Evolutionary conservation across 768 basidiomycete species (phyloP).

Genomic region (Myochromella boudieri): DNA sequence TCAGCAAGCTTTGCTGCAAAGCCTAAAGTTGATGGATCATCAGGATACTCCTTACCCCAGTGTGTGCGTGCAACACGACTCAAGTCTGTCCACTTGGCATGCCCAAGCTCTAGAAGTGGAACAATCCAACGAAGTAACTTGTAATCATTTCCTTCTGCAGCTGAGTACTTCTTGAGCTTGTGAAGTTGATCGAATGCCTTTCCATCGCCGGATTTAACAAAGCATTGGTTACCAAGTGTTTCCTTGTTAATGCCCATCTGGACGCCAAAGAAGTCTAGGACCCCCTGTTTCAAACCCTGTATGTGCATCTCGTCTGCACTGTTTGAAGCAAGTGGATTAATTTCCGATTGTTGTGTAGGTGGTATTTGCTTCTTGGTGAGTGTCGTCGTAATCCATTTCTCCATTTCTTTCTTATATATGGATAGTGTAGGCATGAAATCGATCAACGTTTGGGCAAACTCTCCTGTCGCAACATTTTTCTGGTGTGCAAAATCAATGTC

Average conservation of each 20-base stretch:
- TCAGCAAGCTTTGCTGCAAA: conserved; percentile 15
- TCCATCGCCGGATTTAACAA: conserved; percentile 19
- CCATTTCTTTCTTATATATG: conserved; percentile 6
- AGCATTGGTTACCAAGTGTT: conserved; percentile 11
- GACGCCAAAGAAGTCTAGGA: conserved; percentile 17
- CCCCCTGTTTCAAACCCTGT: conserved; percentile 18
- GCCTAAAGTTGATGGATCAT: conserved; percentile 19
- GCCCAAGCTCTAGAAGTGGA: conserved; percentile 29
- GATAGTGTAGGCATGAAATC: conserved; percentile 14
- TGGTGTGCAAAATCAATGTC: conserved; percentile 17
- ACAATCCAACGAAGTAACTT: conserved; percentile 20
- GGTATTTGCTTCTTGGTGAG: conserved; percentile 15
- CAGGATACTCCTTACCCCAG: conserved; percentile 17
- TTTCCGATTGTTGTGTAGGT: conserved; percentile 4
- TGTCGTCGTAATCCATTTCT: conserved; percentile 1
- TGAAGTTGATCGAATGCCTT: no score
- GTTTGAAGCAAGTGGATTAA: conserved; percentile 18
- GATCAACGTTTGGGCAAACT: conserved; percentile 15
- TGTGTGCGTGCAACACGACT: conserved; percentile 19
- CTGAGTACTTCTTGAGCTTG: conserved; percentile 13
- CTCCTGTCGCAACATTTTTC: conserved; percentile 8
- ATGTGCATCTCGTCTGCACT: conserved; percentile 17
- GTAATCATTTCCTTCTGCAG: conserved; percentile 15
- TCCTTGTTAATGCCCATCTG: conserved; percentile 21
- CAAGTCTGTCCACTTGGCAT: conserved; percentile 31